phyloP scores from a whole-genome alignment of 306 rosid genomes.

The Quercus alba region DNA sequence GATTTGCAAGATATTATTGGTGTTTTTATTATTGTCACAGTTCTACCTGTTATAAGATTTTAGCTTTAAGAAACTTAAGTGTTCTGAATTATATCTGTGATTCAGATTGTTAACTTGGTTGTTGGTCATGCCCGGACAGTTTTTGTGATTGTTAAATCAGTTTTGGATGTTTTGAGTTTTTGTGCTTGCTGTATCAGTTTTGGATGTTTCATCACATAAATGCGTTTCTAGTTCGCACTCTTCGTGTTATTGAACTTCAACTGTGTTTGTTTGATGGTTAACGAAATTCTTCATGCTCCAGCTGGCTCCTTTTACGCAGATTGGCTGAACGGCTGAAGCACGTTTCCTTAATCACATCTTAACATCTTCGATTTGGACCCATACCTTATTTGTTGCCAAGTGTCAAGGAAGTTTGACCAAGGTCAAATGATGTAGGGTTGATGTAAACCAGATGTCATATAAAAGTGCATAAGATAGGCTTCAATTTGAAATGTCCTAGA shows the following conservation, averaged over 20 bases:
- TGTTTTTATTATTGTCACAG: background rate
- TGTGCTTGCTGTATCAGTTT: too few relatives aligned
- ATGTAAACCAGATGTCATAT: too few relatives aligned
- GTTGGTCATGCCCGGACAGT: background rate
- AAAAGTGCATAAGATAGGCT: too few relatives aligned
- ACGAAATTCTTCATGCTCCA: background rate
- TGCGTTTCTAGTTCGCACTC: background rate
- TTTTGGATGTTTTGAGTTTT: background rate
- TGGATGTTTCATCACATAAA: background rate
- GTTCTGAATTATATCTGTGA: too few relatives aligned
- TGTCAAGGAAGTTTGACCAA: too few relatives aligned
- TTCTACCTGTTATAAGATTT: background rate
- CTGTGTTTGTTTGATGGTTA: background rate
- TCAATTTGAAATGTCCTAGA: too few relatives aligned
- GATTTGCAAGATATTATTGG: background rate
- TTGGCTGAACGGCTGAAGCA: too few relatives aligned
- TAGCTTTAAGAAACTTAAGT: background rate
- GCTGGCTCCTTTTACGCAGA: too few relatives aligned
- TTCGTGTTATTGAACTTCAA: background rate
- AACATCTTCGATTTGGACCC: too few relatives aligned
- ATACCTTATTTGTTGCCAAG: too few relatives aligned
- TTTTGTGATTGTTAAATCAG: constrained; percentile 1
- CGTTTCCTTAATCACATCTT: too few relatives aligned
- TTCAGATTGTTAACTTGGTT: background rate
- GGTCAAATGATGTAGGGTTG: too few relatives aligned